Evolutionary conservation across 495 filamentous ascomycete species (phyloP).

Genomic region (Penicillium egyptiacum): DNA sequence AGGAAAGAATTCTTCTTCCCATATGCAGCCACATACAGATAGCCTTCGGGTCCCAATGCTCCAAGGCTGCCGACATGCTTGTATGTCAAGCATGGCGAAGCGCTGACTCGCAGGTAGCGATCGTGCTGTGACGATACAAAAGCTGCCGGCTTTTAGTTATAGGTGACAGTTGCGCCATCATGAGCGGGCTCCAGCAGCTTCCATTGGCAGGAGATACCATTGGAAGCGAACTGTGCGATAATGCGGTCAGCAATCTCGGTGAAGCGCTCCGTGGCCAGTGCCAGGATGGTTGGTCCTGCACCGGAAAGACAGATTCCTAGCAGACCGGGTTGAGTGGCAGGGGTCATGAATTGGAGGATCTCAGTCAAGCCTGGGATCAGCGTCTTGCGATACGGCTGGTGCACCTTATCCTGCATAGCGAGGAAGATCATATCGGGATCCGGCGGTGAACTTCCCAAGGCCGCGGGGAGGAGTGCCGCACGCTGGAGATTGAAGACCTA

Average conservation of each 20-base stretch:
- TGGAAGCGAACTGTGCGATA: slow-evolving; percentile 60
- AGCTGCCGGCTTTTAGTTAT: slow-evolving; percentile 21
- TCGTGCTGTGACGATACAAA: slow-evolving; percentile 6
- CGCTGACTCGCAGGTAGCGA: background rate
- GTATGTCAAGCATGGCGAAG: background rate
- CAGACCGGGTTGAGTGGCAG: slow-evolving; percentile 78
- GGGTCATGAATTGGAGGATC: slow-evolving; percentile 82
- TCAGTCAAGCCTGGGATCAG: slow-evolving; percentile 91
- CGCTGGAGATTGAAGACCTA: slow-evolving; percentile 93
- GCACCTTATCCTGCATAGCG: slow-evolving; percentile 96
- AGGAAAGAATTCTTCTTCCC: background rate
- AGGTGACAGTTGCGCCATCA: slow-evolving; percentile 67
- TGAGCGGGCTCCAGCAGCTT: slow-evolving; percentile 84
- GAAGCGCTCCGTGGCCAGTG: slow-evolving; percentile 85
- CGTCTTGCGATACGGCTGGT: slow-evolving; percentile 87
- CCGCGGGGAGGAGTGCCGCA: slow-evolving; percentile 81
- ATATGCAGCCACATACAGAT: background rate
- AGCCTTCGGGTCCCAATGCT: slow-evolving; percentile 1
- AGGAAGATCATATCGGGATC: slow-evolving; percentile 89
- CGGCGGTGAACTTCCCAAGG: slow-evolving; percentile 84
- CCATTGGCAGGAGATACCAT: slow-evolving; percentile 81
- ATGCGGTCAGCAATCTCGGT: slow-evolving; percentile 77
- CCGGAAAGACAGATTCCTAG: slow-evolving; percentile 91
- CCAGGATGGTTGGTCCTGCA: slow-evolving; percentile 91
- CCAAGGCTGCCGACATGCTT: background rate